Evolutionary conservation across 225 moss, liverwort and hornwort species (phyloP).

Genomic region (Pseudoscleropodium purum): DNA sequence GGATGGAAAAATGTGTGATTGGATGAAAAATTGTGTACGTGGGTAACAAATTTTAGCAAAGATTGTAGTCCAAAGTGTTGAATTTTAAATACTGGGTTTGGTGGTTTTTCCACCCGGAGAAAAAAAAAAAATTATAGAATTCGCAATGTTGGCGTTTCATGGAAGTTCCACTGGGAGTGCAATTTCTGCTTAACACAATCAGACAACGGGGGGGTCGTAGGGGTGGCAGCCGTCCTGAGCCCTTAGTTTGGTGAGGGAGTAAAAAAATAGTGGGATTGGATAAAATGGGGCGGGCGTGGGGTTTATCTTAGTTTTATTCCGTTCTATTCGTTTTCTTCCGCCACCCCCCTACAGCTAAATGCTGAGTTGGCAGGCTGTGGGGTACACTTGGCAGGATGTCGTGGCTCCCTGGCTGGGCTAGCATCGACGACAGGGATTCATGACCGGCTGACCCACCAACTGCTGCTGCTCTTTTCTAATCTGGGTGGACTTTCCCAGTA

Average conservation of each 20-base stretch:
- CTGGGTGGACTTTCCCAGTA: neutral
- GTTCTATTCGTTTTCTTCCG: neutral
- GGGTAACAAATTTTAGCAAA: neutral
- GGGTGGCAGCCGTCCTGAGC: neutral
- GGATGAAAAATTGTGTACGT: neutral
- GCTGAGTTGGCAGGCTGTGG: neutral
- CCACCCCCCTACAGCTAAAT: neutral
- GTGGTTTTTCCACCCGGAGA: neutral
- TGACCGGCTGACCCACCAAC: neutral
- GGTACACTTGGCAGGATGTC: neutral
- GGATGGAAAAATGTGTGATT: no score
- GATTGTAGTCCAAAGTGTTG: neutral
- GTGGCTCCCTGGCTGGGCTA: neutral
- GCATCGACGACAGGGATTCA: neutral
- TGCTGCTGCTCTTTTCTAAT: neutral
- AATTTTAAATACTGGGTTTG: neutral
- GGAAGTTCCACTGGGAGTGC: neutral
- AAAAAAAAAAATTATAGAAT: no score
- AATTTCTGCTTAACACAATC: neutral
- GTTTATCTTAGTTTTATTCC: no score
- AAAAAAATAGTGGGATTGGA: neutral
- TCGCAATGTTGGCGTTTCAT: neutral
- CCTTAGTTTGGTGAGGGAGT: neutral
- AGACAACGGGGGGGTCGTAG: neutral
- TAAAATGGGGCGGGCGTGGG: neutral